Base-by-base conservation (phyloP, 2,329 filamentous ascomycete genomes). In the Ophiobolus disseminans region DNA sequence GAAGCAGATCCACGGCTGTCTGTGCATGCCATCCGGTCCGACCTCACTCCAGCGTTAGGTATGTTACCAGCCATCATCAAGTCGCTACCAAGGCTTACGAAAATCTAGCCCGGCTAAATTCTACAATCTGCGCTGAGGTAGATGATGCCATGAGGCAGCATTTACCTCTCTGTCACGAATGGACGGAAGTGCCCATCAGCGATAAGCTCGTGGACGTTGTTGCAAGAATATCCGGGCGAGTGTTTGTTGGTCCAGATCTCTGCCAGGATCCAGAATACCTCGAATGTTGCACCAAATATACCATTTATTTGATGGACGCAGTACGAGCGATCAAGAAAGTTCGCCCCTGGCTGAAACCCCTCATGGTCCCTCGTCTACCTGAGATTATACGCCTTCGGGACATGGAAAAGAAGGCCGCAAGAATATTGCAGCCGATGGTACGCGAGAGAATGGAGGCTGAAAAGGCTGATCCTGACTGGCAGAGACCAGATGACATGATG, bases 401-500 rank as follows among this genome's bases (percentile, higher is more conserved):
- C 13, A 36, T 59, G 16, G 61, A 65, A 35, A 35, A 53, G 25
- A 31, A 41, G 21, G 52, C 59, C 2, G 34, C 41, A 10, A 40
- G 52, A 0, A 49, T 61, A 14, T 40, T 73, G 6, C 20, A 44
- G 3, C 70, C 69, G 1, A 55, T 73, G n/a, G 44, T 72, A 4
- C 20, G 54, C 14, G 57, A 60, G 10, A 55, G 69, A n/a, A 40
- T 48, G 2, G 45, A 60, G 5, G 63, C 62, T 9, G 55, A 56
- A 25, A 57, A 59, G 20, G 58, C 60, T 5, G 57, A 70, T 22
- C 62, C 62, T 0, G 57, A 65, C 13, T 72, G 65, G 50, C 48
- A 70, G 42, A 65, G 62, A 30, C 69, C 68, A 4, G 64, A 73
- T 30, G 73, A 75, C 40, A 60, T 75, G 61, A 48, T 75, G 28